These are phyloP conservation scores for Rhododendron henanense DNA, from an alignment of 148 eudicot genomes.

Conservation along the genomic window DNA sequence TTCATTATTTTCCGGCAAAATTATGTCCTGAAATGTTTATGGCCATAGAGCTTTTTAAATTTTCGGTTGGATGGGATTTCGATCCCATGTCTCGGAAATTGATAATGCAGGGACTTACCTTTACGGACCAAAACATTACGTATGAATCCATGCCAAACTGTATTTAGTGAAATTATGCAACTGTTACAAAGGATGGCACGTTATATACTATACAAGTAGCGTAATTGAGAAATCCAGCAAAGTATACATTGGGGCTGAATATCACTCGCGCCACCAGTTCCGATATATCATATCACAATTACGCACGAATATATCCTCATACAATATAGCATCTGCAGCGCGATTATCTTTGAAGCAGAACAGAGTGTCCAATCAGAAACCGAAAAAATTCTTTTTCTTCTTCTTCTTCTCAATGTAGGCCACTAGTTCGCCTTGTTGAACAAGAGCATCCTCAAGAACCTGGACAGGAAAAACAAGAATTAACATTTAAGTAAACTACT, in stretches of 20 bases:
- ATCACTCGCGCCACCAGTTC: constrained; percentile 24
- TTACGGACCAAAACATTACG: neutral
- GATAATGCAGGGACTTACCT: neutral
- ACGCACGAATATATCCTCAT: neutral
- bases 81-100: neutral
- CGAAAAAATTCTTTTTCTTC: constrained; percentile 69
- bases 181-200: neutral
- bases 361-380: constrained; percentile 21
- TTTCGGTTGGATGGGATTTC: neutral
- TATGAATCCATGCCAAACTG: neutral
- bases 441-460: constrained; percentile 73
- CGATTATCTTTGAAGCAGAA: neutral
- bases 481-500: neutral
- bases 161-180: neutral
- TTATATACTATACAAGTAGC: neutral
- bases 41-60: neutral
- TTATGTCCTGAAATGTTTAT: neutral
- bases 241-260: constrained; percentile 10
- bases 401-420: constrained; percentile 82
- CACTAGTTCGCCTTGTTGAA: constrained; percentile 56
- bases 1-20: neutral
- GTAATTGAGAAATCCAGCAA: neutral
- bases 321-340: neutral
- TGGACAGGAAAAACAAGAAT: constrained; percentile 19
- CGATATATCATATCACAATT: neutral